Evolutionary conservation across 768 basidiomycete species (phyloP).

Genomic region (Termitomyces sp.): DNA sequence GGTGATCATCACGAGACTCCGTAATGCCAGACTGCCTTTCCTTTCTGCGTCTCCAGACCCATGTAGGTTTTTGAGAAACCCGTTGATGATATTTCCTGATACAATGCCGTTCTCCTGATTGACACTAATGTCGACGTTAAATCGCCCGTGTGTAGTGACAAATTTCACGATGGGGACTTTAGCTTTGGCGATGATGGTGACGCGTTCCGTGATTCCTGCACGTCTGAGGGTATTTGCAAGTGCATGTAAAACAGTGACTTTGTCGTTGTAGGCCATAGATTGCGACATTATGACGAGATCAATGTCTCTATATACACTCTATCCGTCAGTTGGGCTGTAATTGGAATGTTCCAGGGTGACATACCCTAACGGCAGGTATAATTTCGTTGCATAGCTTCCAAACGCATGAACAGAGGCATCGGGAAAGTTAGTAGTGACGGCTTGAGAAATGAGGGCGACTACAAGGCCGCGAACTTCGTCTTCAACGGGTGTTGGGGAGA

Average conservation of each 20-base stretch:
- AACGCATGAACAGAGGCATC: constrained; percentile 85
- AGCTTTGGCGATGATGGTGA: constrained; percentile 89
- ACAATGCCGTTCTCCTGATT: constrained; percentile 86
- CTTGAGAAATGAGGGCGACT: constrained; percentile 64
- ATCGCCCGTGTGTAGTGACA: constrained; percentile 71
- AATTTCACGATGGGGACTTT: constrained; percentile 98
- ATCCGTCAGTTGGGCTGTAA: constrained; percentile 15
- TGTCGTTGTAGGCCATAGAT: constrained; percentile 68
- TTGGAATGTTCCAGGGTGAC: constrained; percentile 23
- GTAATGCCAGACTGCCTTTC: constrained; percentile 60
- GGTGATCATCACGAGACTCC: constrained; percentile 80
- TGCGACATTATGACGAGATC: constrained; percentile 88
- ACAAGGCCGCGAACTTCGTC: constrained; percentile 80
- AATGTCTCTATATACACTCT: constrained; percentile 65
- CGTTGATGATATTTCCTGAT: constrained; percentile 76
- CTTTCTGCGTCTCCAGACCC: constrained; percentile 14
- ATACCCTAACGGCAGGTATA: constrained; percentile 92
- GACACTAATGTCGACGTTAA: constrained; percentile 91
- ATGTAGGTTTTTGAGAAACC: constrained; percentile 67
- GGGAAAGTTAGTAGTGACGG: constrained; percentile 62
- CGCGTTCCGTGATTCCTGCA: constrained; percentile 66
- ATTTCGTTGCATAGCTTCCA: constrained; percentile 89
- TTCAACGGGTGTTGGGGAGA: constrained; percentile 82
- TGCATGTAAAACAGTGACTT: constrained; percentile 65
- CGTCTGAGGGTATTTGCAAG: constrained; percentile 78